Percentiles rank a stretch among this genome's conserved stretches.
Conservation (phyloP, 202 grass and related monocot species). For the Schoenoplectus triqueter region DNA sequence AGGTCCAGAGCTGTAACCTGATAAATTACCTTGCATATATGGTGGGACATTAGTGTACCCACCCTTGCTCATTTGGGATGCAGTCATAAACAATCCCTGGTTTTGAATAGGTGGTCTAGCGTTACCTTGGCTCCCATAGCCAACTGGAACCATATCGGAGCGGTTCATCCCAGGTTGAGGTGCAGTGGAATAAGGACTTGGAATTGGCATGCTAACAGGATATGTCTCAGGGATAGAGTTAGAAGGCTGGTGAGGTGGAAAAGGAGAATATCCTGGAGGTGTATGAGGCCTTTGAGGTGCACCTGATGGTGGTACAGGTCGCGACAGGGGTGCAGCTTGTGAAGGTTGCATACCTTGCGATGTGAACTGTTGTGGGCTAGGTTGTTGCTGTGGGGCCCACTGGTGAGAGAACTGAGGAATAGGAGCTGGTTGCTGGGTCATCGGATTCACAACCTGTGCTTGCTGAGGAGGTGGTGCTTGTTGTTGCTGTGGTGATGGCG, state of each 20-base stretch:
- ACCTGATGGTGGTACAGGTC: conserved; percentile 44
- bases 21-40: conserved; percentile 62
- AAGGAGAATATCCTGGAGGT: conserved; percentile 69
- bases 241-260: conserved; percentile 67
- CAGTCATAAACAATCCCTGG: conserved; percentile 49
- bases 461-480: conserved; percentile 45
- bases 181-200: conserved; percentile 59
- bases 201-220: conserved; percentile 50
- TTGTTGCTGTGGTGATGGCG: conserved; percentile 14
- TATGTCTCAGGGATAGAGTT: conserved; percentile 61
- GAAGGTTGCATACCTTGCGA: conserved; percentile 41
- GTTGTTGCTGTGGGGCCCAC: conserved; percentile 29
- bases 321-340: conserved; percentile 17
- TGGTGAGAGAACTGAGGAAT: conserved; percentile 21
- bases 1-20: conserved; percentile 53
- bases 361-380: conserved; percentile 39
- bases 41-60: conserved; percentile 60
- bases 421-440: neutral
- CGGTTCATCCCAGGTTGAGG: conserved; percentile 59
- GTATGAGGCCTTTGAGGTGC: conserved; percentile 66
- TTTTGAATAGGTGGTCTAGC: conserved; percentile 47
- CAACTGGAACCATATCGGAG: conserved; percentile 58
- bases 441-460: conserved; percentile 33
- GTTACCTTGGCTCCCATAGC: conserved; percentile 69
- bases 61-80: conserved; percentile 57